Evolutionary conservation across 306 rosid species (phyloP), one percentile per base, ranked within the genome.

Genomic region (Echinosophora koreensis): DNA sequence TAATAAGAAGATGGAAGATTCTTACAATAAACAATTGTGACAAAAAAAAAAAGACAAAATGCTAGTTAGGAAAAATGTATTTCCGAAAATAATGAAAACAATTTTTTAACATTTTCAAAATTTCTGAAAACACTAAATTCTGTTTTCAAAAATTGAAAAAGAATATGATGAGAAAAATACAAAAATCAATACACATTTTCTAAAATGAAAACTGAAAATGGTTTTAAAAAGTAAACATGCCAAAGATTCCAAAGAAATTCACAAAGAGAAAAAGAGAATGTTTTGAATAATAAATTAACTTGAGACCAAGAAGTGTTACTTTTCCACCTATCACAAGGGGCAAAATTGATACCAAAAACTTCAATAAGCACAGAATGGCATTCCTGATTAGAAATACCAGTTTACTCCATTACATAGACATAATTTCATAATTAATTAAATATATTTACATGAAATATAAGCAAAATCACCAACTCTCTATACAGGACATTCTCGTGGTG

Each of bases 401-500:
- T 56, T 66, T 22, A 27, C 75, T 76, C 56, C 79, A 62, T 18
- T 55, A 71, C 64, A 59, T 77, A 55, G 49, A 41, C 79, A 74
- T 57, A 44, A 50, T 73, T 41, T 57, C 28, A 70, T 12, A 72
- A 51, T 77, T 49, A 80, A 69, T 84, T 80, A 37, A 77, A 73
- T 32, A 77, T 65, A 87, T 88, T 76, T 85, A 90, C 92, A 88
- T 7, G 76, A 72, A 54, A 50, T 15, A 65, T 69, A 44, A 73
- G 66, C 84, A 81, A 77, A 83, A 78, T 66, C 80, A 88, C 82
- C 79, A 77, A 67, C 76, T 80, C 84, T 61, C 78, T 87, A 82
- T 87, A 88, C 91, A 87, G 5, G 69, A 39, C 69, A 10, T 70
- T 75, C 77, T 79, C 66, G 22, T 37, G 86, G 86, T 80, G 91